A percentile compares a stretch with the other conserved stretches of the same genome.
phyloP scores from a whole-genome alignment of 1,284 basidiomycete genomes.

The Cutaneotrichosporon sp. region DNA sequence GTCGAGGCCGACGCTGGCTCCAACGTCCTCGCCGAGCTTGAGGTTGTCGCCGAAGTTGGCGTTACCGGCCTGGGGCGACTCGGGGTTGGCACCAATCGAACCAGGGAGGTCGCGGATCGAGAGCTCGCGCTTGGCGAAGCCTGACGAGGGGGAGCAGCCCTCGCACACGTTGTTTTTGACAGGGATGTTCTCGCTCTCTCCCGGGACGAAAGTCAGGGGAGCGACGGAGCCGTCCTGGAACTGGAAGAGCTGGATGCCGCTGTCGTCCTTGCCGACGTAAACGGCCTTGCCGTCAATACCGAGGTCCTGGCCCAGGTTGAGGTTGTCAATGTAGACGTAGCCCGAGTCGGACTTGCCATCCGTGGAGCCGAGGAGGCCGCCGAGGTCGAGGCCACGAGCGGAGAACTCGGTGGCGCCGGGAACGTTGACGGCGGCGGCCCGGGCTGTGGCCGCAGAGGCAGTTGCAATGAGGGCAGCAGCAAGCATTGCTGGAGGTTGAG shows the following conservation, averaged over 20 bases:
- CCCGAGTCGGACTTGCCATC: background rate
- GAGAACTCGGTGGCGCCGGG: background rate
- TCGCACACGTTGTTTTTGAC: background rate
- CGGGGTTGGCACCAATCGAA: background rate
- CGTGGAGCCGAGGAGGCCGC: background rate
- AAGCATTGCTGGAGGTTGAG: background rate
- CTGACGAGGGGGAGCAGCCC: background rate
- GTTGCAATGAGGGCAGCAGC: slow-evolving; percentile 1
- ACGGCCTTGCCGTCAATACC: background rate
- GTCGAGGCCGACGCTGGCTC: background rate
- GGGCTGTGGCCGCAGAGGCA: background rate
- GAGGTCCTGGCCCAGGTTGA: slow-evolving; percentile 5
- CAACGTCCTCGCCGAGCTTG: slow-evolving; percentile 1
- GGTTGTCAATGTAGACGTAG: slow-evolving; percentile 1
- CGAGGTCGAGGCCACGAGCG: background rate
- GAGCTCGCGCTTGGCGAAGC: background rate
- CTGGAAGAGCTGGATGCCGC: slow-evolving; percentile 9
- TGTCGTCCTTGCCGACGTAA: slow-evolving; percentile 4
- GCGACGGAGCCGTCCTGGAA: slow-evolving; percentile 5
- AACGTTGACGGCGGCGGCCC: background rate
- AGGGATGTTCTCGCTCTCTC: background rate
- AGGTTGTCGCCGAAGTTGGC: background rate
- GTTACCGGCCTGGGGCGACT: background rate
- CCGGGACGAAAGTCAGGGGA: slow-evolving; percentile 1
- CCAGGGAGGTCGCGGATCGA: background rate